Base-by-base conservation (phyloP, 1,284 basidiomycete genomes). In the Heliocybe sulcata region DNA sequence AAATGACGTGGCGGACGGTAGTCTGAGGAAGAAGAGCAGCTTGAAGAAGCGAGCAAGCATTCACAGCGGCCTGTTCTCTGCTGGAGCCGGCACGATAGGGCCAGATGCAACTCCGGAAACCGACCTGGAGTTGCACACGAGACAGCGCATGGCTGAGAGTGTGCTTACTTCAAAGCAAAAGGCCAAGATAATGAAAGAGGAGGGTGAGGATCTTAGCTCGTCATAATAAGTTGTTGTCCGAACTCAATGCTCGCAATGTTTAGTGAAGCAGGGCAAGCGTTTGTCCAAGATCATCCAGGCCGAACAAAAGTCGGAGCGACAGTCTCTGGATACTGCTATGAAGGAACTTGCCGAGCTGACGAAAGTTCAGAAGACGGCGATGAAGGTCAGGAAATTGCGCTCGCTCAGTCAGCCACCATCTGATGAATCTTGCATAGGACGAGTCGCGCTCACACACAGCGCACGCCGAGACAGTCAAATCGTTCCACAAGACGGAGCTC, bases 311-410 rank as follows among this genome's bases (percentile, higher is more conserved):
- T 69, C 74, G 1, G 80, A 83, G 66, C 76, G 77, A 63, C 64
- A 73, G 54, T 69, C 79, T 0, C 62, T 83, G 23, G 63, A 66
- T 3, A 65, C 75, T 3, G 75, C 77, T 0, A 72, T 82, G 54
- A 67, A 69, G 29, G 81, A 85, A 59, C 73, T 83, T n/a, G 67
- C 69, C 1, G 74, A 78, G 38, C 61, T 81, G 3, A 81, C 82
- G 60, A 75, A 71, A 64, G 59, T 79, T 22, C 82, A 83, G 64
- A 77, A 76, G 60, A 65, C 64, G 2, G 75, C 79, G 0, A 69
- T 82, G 56, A 80, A 80, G 70, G 79, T 80, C 33, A 4, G 66
- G 57, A n/a, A n/a, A 35, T 20, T n/a, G 11, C 22, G 22, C 26
- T n/a, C 25, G 23, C 51, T 12, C 22, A 12, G 9, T 20, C 10